Base-by-base conservation (phyloP, 2,329 filamentous ascomycete species). In the Kalmusia sp. region DNA sequence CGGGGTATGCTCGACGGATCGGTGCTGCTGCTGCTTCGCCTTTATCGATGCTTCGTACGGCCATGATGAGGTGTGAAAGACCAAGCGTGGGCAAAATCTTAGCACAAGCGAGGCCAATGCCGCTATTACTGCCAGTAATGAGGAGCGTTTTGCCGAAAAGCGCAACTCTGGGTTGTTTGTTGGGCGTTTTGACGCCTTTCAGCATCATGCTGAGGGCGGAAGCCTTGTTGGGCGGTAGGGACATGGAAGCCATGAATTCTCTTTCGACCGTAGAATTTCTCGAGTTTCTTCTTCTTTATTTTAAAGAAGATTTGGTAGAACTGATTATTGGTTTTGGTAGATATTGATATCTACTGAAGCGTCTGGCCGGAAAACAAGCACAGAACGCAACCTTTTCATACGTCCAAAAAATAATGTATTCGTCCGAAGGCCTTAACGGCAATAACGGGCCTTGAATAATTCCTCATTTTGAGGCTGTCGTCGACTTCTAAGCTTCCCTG, bases 121-220 rank as follows among this genome's bases (percentile, higher is more conserved):
- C 71, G 6, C 44, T 59, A 48, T 71, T 73, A n/a, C 59, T 49
- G 6, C 71, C 71, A 2, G 69, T 81, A 2, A 80, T 70, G 17
- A 81, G 70, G 41, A 76, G 64, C 0, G 76, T 75, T 46, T 77
- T 64, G 24, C 69, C 74, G 50, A 53, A 50, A 9, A 44, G 49
- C 37, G 28, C 51, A 44, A 19, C 51, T 37, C 28, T 35, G 31
- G 51, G 33, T 24, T 49, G 51, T 11, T 39, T 39, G 4, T 15
- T 24, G 35, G 17, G 41, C 28, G 21, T 45, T 38, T n/a, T 33
- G 19, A 28, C 40, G 40, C 24, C 51, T 58, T 14, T 35, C 7
- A 47, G 9, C 27, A 50, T 48, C 22, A 39, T 17, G n/a, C 40
- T 50, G 14, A 30, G 24, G n/a, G 31, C 27, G n/a, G 39, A 33